phyloP scores from a whole-genome alignment of 495 filamentous ascomycete species.

The Penicillium arizonense region DNA sequence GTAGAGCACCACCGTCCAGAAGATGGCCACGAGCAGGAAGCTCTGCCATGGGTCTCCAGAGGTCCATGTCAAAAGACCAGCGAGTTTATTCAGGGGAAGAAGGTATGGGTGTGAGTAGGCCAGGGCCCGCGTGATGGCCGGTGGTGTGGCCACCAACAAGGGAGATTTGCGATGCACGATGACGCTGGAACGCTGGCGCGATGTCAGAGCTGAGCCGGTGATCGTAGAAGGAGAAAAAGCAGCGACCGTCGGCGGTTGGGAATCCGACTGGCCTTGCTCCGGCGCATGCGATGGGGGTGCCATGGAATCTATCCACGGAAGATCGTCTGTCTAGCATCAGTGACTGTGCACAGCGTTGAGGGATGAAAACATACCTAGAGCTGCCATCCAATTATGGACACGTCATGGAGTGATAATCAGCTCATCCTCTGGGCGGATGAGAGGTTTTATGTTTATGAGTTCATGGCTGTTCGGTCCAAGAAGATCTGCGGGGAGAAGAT shows the following conservation, averaged over 20 bases:
- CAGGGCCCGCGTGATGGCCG: constrained; percentile 85
- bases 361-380: constrained; percentile 50
- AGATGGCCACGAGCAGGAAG: constrained; percentile 80
- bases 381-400: constrained; percentile 58
- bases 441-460: constrained; percentile 7
- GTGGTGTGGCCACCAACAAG: constrained; percentile 87
- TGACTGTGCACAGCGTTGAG: constrained; percentile 4
- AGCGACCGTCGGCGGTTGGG: constrained; percentile 70
- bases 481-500: constrained; percentile 28
- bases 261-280: constrained; percentile 40
- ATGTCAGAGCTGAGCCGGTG: constrained; percentile 63
- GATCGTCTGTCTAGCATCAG: constrained; percentile 46
- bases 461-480: constrained; percentile 18
- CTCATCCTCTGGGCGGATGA: constrained; percentile 22
- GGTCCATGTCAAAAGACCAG: constrained; percentile 88
- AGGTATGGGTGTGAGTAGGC: constrained; percentile 95
- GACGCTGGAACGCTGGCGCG: constrained; percentile 80
- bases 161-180: constrained; percentile 97
- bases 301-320: constrained; percentile 65
- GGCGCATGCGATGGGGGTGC: constrained; percentile 41
- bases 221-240: constrained; percentile 83
- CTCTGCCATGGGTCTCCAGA: constrained; percentile 93
- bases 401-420: constrained; percentile 28
- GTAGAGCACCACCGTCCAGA: constrained; percentile 85
- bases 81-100: constrained; percentile 76